Evolutionary conservation across 176 grass and related monocot species (phyloP).

Genomic region (Oryza coarctata): DNA sequence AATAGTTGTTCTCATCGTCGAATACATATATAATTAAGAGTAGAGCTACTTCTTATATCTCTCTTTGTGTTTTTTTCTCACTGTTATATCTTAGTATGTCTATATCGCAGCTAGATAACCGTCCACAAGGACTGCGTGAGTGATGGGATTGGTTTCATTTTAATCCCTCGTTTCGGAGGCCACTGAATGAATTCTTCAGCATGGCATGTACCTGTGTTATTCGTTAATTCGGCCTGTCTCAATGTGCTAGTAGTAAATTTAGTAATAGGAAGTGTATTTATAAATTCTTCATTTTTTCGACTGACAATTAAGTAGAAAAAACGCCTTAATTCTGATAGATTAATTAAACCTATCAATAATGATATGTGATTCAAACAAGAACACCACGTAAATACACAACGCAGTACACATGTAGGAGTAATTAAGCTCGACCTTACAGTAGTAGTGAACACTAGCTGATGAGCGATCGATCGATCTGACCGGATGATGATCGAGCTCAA

Average conservation of each 20-base stretch:
- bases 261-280: neutral
- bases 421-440: neutral
- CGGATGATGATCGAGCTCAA: neutral
- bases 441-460: too few relatives aligned
- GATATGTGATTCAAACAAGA: neutral
- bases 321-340: neutral
- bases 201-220: too few relatives aligned
- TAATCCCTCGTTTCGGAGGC: neutral
- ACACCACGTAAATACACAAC: neutral
- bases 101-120: too few relatives aligned
- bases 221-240: neutral
- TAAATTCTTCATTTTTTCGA: too few relatives aligned
- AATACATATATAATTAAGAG: too few relatives aligned
- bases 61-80: too few relatives aligned
- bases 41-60: too few relatives aligned
- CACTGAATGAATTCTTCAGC: neutral
- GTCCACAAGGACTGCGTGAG: neutral
- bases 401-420: neutral
- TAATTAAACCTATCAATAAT: neutral
- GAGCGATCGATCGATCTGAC: neutral
- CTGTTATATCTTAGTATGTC: too few relatives aligned
- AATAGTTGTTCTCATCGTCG: too few relatives aligned
- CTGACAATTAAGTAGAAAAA: neutral
- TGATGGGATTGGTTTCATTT: neutral
- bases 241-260: neutral